phyloP scores from a whole-genome alignment of 2,329 filamentous ascomycete genomes.

The Podosphaera fusca region DNA sequence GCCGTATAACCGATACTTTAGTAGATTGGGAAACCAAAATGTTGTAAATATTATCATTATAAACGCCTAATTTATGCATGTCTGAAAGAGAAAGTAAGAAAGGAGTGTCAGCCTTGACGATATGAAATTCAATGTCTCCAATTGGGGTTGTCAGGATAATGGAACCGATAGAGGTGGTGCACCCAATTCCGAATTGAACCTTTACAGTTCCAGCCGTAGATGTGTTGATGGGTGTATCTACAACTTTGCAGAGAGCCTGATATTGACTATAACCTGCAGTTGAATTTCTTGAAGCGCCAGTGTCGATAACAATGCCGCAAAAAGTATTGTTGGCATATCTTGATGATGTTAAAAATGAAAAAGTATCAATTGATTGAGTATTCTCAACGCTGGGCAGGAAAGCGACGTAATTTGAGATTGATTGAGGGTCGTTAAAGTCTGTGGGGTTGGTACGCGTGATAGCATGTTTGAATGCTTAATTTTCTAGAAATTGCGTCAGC shows the following conservation, averaged over 20 bases:
- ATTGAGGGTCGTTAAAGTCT: background rate
- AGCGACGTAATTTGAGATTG: background rate
- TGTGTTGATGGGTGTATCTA: background rate
- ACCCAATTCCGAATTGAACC: background rate
- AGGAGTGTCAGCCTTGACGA: too few relatives aligned
- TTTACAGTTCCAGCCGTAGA: background rate
- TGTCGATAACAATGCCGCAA: background rate
- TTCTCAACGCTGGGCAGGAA: conserved; percentile 21
- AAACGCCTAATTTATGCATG: background rate
- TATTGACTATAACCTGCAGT: background rate
- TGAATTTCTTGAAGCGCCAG: background rate
- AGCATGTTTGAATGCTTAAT: background rate
- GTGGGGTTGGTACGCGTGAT: background rate
- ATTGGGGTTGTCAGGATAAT: too few relatives aligned
- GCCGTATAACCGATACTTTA: background rate
- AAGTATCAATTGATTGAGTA: conserved; percentile 22
- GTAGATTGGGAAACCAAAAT: background rate
- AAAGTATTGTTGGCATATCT: background rate
- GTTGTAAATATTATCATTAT: conserved; percentile 1
- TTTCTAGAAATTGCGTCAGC: conserved; percentile 1
- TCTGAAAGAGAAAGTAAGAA: too few relatives aligned
- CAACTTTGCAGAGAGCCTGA: background rate
- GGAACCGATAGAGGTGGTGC: too few relatives aligned
- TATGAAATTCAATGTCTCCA: too few relatives aligned
- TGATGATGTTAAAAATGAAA: background rate